Evolutionary conservation across 2,329 filamentous ascomycete genomes (phyloP).

Genomic region (Pseudogymnoascus sp.): DNA sequence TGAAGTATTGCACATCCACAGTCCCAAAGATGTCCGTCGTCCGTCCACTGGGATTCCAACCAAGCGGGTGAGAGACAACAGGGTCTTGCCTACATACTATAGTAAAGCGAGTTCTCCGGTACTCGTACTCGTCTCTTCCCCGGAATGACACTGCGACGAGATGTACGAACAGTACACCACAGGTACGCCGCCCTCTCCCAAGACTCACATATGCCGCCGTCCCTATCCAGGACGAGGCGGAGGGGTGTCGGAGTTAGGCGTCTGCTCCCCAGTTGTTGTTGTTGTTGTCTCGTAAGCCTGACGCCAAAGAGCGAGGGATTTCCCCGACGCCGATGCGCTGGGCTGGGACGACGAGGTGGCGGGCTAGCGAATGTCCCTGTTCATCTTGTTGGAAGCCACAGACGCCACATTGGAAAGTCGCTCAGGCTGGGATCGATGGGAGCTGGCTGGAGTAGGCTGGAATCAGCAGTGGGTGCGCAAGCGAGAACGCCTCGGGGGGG

Average conservation of each 20-base stretch:
- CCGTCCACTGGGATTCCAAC: background rate
- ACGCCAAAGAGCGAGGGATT: background rate
- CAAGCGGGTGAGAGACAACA: background rate
- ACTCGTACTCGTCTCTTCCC: slow-evolving; percentile 1
- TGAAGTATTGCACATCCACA: background rate
- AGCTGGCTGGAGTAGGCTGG: background rate
- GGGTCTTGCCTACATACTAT: background rate
- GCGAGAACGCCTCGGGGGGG: background rate
- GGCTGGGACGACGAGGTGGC: background rate
- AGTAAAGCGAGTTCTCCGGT: background rate
- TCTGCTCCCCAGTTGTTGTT: background rate
- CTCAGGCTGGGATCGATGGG: background rate
- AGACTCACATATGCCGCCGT: background rate
- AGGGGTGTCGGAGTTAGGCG: background rate
- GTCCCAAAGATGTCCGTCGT: background rate
- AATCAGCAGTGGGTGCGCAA: background rate
- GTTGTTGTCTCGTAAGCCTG: background rate
- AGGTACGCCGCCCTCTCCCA: background rate
- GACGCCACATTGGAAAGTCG: slow-evolving; percentile 5
- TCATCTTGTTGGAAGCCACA: slow-evolving; percentile 3
- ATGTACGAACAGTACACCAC: background rate
- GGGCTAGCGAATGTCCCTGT: background rate
- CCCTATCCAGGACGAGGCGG: background rate
- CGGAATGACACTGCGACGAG: background rate
- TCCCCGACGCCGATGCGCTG: slow-evolving; percentile 5